phyloP scores from a whole-genome alignment of 441 rosid species.

The Adansonia rubrostipa region DNA sequence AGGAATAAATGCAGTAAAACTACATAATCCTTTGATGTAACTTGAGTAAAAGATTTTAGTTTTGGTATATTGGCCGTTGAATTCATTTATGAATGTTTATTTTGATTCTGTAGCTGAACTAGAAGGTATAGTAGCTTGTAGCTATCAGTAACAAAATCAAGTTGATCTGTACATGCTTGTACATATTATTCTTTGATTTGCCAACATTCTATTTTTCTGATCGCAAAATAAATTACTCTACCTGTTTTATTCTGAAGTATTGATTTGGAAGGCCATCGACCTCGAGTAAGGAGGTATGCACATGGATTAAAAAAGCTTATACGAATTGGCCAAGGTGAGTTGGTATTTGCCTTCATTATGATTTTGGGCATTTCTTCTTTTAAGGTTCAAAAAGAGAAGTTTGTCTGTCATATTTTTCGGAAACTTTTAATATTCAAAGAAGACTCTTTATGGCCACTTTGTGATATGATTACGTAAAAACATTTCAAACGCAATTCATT shows the following conservation, averaged over 20 bases:
- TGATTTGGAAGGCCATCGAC: slow-evolving; percentile 88
- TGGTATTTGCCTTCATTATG: slow-evolving; percentile 23
- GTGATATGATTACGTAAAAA: neutral
- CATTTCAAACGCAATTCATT: neutral
- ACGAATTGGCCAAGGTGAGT: slow-evolving; percentile 89
- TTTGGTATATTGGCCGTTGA: slow-evolving; percentile 17
- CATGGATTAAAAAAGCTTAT: slow-evolving; percentile 77
- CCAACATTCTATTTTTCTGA: slow-evolving; percentile 10
- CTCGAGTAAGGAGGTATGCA: slow-evolving; percentile 91
- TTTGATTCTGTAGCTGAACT: slow-evolving; percentile 17
- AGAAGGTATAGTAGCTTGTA: slow-evolving; percentile 1
- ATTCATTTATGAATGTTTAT: slow-evolving; percentile 4
- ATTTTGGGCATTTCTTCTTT: slow-evolving; percentile 11
- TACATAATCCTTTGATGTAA: neutral
- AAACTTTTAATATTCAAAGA: neutral
- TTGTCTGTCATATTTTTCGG: neutral
- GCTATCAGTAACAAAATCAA: slow-evolving; percentile 8
- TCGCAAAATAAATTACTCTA: slow-evolving; percentile 10
- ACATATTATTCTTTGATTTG: slow-evolving; percentile 12
- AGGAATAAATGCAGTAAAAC: neutral
- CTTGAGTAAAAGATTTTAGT: neutral
- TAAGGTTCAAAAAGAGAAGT: slow-evolving; percentile 8
- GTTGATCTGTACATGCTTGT: slow-evolving; percentile 13
- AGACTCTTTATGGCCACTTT: neutral
- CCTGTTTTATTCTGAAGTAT: slow-evolving; percentile 58